Evolutionary conservation across 2,329 filamentous ascomycete species (phyloP).

Genomic region (Aspergillus sp.): DNA sequence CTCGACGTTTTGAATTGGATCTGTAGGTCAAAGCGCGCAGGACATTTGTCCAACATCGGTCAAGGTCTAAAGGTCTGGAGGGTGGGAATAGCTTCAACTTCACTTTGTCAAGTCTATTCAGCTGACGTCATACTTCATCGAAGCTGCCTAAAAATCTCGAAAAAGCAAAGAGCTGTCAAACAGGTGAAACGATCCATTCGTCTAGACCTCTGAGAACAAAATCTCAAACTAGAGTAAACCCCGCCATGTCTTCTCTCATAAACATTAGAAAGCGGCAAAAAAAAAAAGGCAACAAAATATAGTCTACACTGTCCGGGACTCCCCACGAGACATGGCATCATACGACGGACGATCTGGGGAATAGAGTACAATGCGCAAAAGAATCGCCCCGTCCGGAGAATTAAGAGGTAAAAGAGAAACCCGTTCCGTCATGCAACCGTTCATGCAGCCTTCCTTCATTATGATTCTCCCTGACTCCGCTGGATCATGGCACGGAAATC

Average conservation of each 20-base stretch:
- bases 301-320: conserved; percentile 5
- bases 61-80: not conserved
- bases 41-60: not conserved
- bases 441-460: conserved; percentile 16
- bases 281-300: not conserved
- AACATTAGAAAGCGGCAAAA: not conserved
- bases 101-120: not conserved
- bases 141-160: not conserved
- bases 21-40: not conserved
- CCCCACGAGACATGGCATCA: conserved; percentile 6
- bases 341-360: conserved; percentile 1
- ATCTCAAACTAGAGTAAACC: not conserved
- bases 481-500: conserved; percentile 62
- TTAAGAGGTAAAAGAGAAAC: conserved; percentile 24
- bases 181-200: conserved; percentile 3
- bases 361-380: conserved; percentile 17
- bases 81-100: conserved; percentile 8
- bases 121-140: not conserved
- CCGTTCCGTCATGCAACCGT: conserved; percentile 34
- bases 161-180: not conserved
- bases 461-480: conserved; percentile 39
- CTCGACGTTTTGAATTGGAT: not conserved
- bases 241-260: not conserved
- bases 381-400: conserved; percentile 20
- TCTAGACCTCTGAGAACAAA: conserved; percentile 2